A percentile compares a stretch with the other conserved stretches of the same genome.
phyloP scores from a whole-genome alignment of 192 early-diverging fungal genomes.

The Coemansia asiatica region DNA sequence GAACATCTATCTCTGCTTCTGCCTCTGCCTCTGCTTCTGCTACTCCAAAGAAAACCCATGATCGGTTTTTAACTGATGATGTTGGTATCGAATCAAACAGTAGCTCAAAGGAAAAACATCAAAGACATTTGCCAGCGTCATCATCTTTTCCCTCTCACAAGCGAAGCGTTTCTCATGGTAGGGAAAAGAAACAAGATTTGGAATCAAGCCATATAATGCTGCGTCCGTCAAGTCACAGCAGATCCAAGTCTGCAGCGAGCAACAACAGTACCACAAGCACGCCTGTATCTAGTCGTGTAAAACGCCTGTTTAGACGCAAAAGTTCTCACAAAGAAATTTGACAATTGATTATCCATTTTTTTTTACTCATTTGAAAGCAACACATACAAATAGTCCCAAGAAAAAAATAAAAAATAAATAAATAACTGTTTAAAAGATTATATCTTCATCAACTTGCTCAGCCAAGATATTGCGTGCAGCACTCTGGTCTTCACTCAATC shows the following conservation, averaged over 20 bases:
- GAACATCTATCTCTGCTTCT: no score
- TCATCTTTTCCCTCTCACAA: no score
- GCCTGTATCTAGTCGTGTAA: constrained; percentile 11
- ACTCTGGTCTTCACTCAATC: neutral
- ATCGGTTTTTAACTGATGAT: no score
- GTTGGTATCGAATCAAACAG: no score
- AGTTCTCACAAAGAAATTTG: constrained; percentile 7
- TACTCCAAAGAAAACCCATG: no score
- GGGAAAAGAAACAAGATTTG: neutral
- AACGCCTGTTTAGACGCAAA: constrained; percentile 35
- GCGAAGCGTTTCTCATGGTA: neutral
- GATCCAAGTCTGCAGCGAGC: constrained; percentile 1
- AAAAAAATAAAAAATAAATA: constrained; percentile 1
- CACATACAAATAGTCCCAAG: no score
- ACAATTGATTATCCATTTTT: neutral
- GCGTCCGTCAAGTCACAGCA: neutral
- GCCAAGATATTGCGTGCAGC: constrained; percentile 46
- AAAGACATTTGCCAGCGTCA: no score
- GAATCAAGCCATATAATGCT: neutral
- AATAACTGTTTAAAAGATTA: constrained; percentile 56
- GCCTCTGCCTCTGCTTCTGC: no score
- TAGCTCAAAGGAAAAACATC: no score
- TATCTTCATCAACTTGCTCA: constrained; percentile 56
- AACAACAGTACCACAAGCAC: constrained; percentile 5
- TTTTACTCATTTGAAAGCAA: no score